These are phyloP conservation scores for Magnaporthiopsis rhizophila DNA, from an alignment of 2,329 filamentous ascomycete species.

Conservation along the genomic window DNA sequence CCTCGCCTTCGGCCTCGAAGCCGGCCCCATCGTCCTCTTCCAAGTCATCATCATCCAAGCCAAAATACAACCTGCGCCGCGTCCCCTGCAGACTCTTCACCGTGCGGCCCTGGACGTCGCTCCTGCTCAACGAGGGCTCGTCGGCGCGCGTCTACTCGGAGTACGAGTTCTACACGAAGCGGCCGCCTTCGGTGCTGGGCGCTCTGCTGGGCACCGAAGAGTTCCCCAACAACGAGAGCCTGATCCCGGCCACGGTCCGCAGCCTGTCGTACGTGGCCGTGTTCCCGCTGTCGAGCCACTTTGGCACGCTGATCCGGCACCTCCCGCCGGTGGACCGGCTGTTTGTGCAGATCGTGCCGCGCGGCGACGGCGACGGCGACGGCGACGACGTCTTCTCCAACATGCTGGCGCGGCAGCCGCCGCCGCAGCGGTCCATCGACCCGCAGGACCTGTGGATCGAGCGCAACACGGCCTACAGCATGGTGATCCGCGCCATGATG, in stretches of 20 bases:
- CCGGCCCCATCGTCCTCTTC: not conserved
- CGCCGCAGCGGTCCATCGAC: constrained; percentile 28
- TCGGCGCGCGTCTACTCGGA: constrained; percentile 62
- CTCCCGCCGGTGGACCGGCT: constrained; percentile 44
- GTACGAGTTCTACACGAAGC: constrained; percentile 62
- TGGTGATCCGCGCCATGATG: constrained; percentile 35
- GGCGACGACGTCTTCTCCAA: not conserved
- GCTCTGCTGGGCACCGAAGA: constrained; percentile 37
- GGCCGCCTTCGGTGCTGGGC: constrained; percentile 53
- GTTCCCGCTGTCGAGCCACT: constrained; percentile 58
- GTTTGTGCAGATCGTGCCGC: constrained; percentile 42
- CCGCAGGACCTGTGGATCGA: constrained; percentile 44
- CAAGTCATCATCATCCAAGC: not conserved
- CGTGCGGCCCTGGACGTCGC: constrained; percentile 54
- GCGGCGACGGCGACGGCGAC: constrained; percentile 21
- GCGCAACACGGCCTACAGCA: constrained; percentile 39
- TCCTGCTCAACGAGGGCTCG: constrained; percentile 68
- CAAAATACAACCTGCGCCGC: not conserved
- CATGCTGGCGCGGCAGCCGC: constrained; percentile 21
- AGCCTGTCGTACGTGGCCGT: constrained; percentile 55
- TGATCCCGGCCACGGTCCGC: constrained; percentile 34
- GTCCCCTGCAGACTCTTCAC: constrained; percentile 40
- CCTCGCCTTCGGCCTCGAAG: not conserved
- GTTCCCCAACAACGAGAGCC: constrained; percentile 25
- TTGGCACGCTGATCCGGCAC: constrained; percentile 38